These are phyloP conservation scores for Eimeria maxima DNA, from an alignment of 169 alveolate genomes.

Conservation along the genomic window DNA sequence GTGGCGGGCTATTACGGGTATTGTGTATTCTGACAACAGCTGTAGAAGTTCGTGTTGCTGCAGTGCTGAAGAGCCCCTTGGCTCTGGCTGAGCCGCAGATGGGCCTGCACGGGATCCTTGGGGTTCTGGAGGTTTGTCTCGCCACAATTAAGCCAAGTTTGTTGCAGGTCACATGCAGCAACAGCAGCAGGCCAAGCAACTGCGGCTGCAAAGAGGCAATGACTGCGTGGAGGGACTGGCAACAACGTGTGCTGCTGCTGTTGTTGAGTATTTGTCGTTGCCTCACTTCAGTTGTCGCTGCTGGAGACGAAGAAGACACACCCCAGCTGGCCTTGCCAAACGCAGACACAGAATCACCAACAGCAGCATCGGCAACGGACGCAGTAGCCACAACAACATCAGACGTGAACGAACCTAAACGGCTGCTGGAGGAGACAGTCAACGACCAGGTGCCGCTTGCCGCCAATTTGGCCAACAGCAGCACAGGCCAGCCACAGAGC, in stretches of 20 bases:
- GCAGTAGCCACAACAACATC: not conserved
- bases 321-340: not conserved
- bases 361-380: not conserved
- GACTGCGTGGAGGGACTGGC: constrained; percentile 26
- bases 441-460: not conserved
- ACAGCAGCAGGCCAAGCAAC: constrained; percentile 10
- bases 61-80: not conserved
- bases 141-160: not conserved
- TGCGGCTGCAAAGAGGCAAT: not conserved
- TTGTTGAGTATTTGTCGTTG: constrained; percentile 9
- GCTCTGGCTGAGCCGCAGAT: constrained; percentile 22
- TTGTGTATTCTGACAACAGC: constrained; percentile 19
- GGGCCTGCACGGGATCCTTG: constrained; percentile 25
- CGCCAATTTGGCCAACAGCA: not conserved
- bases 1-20: not conserved
- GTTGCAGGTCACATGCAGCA: not conserved
- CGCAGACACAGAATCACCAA: not conserved
- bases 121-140: constrained; percentile 28
- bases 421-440: not conserved
- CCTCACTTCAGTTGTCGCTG: not conserved
- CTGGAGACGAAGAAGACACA: constrained; percentile 21
- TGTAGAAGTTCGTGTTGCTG: constrained; percentile 41
- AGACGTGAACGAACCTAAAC: not conserved
- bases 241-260: constrained; percentile 3
- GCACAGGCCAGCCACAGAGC: not conserved